Base-by-base conservation (phyloP, 192 early-diverging fungal genomes). In the Rhizoclosmatium globosum region DNA sequence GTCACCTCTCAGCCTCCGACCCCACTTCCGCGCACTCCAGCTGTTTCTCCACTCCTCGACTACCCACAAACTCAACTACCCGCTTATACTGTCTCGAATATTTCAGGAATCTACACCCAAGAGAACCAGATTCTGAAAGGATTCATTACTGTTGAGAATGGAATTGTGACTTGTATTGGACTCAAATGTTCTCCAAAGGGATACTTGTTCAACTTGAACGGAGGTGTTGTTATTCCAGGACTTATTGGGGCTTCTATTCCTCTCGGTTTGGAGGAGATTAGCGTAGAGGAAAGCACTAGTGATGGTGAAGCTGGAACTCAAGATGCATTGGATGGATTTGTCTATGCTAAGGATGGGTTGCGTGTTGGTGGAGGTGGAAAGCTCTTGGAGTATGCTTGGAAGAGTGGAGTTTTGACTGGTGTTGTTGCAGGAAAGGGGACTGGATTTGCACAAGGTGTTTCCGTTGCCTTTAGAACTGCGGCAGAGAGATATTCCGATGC, bases 191-290 rank as follows among this genome's bases (percentile, higher is more conserved):
- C 48, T 11, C 41, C 39, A 4, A 62, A 65, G 38, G 85, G 85
- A 7, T 69, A 67, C 3, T 58, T 82, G 1, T 90, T 68, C 73
- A 88, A 93, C 84, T 71, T 91, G 41, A 69, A 87, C 19, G 90
- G 89, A 42, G 89, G 89, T 3, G 88, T 89, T 71, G 81, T 92
- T 23, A 76, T 90, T 50, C 91, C 91, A 9, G 90, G 90, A 19
- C 75, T 91, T 19, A 79, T 90, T 64, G 90, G 91, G 19, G 91
- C 68, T 4, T 47, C 41, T 13, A 64, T 77, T 9, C 61, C 48
- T 9, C 76, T 94, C 3, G 94, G 94, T 3, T 75, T 95, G 45
- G 79, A 84, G 19, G 94, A 94, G 78, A 94, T 95, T 77, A 48
- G 75, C 31, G 61, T 76, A 2, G 94, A 95, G 77, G 76, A 65